A percentile compares a stretch with the other conserved stretches of the same genome.
phyloP scores from a whole-genome alignment of 2,329 filamentous ascomycete genomes.

The Ascochyta clinopodiicola region DNA sequence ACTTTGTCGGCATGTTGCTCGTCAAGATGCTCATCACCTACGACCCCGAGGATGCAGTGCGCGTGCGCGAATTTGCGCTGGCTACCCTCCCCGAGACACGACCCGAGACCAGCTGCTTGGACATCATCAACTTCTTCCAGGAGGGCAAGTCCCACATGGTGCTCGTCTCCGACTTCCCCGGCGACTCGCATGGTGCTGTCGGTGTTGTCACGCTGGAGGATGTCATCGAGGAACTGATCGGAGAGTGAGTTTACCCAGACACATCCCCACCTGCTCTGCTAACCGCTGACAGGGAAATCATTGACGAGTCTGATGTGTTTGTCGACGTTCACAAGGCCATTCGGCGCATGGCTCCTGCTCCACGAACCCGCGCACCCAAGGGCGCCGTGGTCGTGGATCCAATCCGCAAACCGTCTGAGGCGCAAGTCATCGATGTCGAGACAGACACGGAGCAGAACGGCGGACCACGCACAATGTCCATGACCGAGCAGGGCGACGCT shows the following conservation, averaged over 20 bases:
- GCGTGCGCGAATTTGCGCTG: conserved; percentile 87
- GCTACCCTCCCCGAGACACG: conserved; percentile 94
- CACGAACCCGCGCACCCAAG: conserved; percentile 73
- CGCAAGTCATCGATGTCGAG: conserved; percentile 24
- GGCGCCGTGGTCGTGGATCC: conserved; percentile 59
- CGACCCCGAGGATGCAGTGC: conserved; percentile 88
- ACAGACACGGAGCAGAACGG: conserved; percentile 27
- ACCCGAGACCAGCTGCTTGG: conserved; percentile 93
- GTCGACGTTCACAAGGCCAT: conserved; percentile 99
- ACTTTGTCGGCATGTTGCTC: conserved; percentile 96
- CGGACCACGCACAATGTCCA: conserved; percentile 36
- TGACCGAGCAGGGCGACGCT: conserved; percentile 37
- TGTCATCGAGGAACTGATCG: conserved; percentile 97
- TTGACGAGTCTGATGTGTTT: conserved; percentile 98
- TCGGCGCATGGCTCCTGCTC: conserved; percentile 82
- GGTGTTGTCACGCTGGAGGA: conserved; percentile 97
- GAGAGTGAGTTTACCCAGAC: conserved; percentile 71
- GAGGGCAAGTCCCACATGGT: conserved; percentile 99
- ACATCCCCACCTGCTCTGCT: neutral
- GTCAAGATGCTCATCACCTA: conserved; percentile 99
- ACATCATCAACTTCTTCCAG: conserved; percentile 99
- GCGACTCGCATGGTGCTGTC: conserved; percentile 87
- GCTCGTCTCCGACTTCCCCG: conserved; percentile 86
- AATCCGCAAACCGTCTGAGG: conserved; percentile 32
- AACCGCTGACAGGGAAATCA: conserved; percentile 75